These are phyloP conservation scores for Tuber borchii DNA, from an alignment of 495 filamentous ascomycete species.

Conservation along the genomic window DNA sequence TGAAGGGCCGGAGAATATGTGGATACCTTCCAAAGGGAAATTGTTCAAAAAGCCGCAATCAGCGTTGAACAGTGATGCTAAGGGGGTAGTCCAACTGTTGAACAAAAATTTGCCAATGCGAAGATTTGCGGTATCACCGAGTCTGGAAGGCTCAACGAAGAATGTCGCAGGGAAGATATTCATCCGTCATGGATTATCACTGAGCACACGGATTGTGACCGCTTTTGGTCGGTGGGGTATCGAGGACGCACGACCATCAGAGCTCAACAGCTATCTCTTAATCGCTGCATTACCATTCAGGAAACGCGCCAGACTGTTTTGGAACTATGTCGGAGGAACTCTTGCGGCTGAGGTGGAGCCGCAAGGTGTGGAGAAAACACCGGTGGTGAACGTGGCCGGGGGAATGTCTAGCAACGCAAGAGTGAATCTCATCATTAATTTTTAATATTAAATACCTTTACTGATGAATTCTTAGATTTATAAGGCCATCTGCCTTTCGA, in stretches of 20 bases:
- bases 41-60: slow-evolving; percentile 22
- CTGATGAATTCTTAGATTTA: slow-evolving; percentile 9
- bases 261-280: slow-evolving; percentile 23
- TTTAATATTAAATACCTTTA: not conserved
- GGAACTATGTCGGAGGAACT: slow-evolving; percentile 23
- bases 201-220: slow-evolving; percentile 12
- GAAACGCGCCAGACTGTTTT: slow-evolving; percentile 20
- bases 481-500: slow-evolving; percentile 21
- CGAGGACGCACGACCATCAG: slow-evolving; percentile 9
- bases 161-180: slow-evolving; percentile 25
- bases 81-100: slow-evolving; percentile 9
- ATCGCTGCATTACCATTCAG: slow-evolving; percentile 22
- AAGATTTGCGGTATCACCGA: slow-evolving; percentile 21
- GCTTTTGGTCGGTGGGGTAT: slow-evolving; percentile 17
- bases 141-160: slow-evolving; percentile 3
- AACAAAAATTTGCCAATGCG: slow-evolving; percentile 27
- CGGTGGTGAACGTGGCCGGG: not conserved
- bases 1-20: slow-evolving; percentile 9
- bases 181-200: slow-evolving; percentile 27
- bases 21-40: slow-evolving; percentile 20
- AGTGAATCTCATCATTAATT: not conserved
- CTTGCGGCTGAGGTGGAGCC: not conserved
- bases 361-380: not conserved
- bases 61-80: slow-evolving; percentile 16
- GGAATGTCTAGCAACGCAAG: not conserved